Base-by-base conservation (phyloP, 306 rosid species). In the Vigna nakashimae region DNA sequence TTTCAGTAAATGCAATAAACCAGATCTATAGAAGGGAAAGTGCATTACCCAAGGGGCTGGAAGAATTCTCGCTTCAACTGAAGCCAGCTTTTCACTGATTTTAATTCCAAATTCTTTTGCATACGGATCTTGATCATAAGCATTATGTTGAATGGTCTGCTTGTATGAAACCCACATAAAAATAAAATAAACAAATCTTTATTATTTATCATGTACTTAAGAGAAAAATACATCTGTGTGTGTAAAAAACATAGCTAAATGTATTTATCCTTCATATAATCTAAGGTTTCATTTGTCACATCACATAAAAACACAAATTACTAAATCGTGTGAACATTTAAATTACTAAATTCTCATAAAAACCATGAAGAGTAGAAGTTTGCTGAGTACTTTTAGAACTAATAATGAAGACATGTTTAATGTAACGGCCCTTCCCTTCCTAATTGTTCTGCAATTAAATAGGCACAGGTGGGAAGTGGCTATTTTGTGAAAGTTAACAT, bases 11-110 rank as follows among this genome's bases (percentile, higher is more conserved):
- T 57, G 20, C 71, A 53, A 84, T 51, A 65, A 71, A 20, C 40
- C 64, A 43, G 62, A 65, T 20, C 57, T 59, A 12, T 28, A 6
- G 56, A 63, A 66, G 82, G 57, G 72, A 57, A 60, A 51, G 22
- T 46, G 10, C 83, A 79, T 84, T 91, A 93, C 97, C 98, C 98
- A 93, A 43, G 98, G 98, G 17, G 98, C 95, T 50, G 98, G 98
- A 81, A 93, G 97, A 80, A 93, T 93, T 68, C 98, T 88, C 64
- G 98, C 98, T 83, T 93, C 98, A 28, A 93, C 98, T 10, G 92
- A 93, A 80, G 98, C 92, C 46, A 91, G 83, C 77, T 91, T 93
- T 75, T 93, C 97, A 80, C 98, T 93, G 85, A 93, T 90, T 83
- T 88, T 87, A 71, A 93, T 72, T 71, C 98, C 98, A 48, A 93